These are phyloP conservation scores for Adansonia rubrostipa DNA, from an alignment of 441 rosid genomes.

Conservation along the genomic window DNA sequence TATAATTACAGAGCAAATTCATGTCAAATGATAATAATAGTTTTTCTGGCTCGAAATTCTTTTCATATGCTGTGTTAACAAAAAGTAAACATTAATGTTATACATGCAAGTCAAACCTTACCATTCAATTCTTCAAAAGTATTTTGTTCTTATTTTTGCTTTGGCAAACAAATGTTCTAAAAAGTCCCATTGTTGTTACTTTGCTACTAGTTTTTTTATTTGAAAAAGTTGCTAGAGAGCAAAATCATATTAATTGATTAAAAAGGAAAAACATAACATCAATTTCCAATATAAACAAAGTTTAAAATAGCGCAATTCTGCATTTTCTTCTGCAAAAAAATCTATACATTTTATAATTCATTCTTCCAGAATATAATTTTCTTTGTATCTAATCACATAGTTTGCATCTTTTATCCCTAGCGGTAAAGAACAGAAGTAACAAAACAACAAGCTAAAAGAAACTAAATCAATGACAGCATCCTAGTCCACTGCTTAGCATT, in stretches of 20 bases:
- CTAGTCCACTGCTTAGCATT: not conserved
- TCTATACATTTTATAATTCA: not conserved
- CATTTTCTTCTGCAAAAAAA: not conserved
- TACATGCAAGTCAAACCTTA: not conserved
- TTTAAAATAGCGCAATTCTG: not conserved
- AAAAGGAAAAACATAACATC: too few species aligned
- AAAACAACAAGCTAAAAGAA: not conserved
- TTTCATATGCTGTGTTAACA: not conserved
- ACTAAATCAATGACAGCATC: not conserved
- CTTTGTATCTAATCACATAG: not conserved
- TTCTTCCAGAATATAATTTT: too few species aligned
- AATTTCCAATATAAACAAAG: not conserved
- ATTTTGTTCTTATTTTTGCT: not conserved
- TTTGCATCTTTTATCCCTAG: not conserved
- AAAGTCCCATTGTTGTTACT: not conserved
- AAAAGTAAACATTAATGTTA: not conserved
- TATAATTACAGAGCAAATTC: not conserved
- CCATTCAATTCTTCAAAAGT: not conserved
- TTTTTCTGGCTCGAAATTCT: not conserved
- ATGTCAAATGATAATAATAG: not conserved
- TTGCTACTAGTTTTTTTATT: not conserved
- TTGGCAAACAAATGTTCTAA: not conserved
- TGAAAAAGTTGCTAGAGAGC: not conserved
- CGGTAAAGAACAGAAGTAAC: too few species aligned
- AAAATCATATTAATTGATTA: not conserved